phyloP scores from a whole-genome alignment of 768 basidiomycete species.

The Roridomyces roridus region DNA sequence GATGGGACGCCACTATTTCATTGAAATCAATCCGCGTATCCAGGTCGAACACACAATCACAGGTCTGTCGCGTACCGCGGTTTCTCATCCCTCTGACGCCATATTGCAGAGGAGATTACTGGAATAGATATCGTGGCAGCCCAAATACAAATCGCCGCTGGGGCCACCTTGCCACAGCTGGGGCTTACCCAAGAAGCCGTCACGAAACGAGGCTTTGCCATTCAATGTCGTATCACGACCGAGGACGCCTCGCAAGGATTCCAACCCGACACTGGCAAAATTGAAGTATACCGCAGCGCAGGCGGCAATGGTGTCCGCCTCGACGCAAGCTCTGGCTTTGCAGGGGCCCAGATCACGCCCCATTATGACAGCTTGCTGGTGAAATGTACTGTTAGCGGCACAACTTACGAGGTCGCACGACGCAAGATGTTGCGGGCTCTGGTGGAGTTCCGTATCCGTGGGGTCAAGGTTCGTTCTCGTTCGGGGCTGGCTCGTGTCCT shows the following conservation, averaged over 20 bases:
- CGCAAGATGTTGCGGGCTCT: slow-evolving; percentile 99
- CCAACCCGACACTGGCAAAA: slow-evolving; percentile 99
- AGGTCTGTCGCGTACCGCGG: slow-evolving; percentile 54
- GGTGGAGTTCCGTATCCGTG: slow-evolving; percentile 99
- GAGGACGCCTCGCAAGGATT: slow-evolving; percentile 92
- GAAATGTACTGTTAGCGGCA: slow-evolving; percentile 94
- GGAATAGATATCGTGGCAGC: slow-evolving; percentile 99
- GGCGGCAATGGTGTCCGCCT: slow-evolving; percentile 98
- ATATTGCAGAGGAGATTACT: slow-evolving; percentile 89
- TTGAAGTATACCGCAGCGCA: slow-evolving; percentile 98
- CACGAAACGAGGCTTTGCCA: slow-evolving; percentile 94
- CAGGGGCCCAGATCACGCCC: slow-evolving; percentile 99
- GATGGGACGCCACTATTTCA: slow-evolving; percentile 96
- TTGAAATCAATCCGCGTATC: slow-evolving; percentile 99
- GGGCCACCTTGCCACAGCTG: slow-evolving; percentile 92
- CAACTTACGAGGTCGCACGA: slow-evolving; percentile 97
- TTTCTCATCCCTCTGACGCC: slow-evolving; percentile 15
- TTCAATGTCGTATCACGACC: slow-evolving; percentile 98
- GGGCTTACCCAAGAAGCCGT: slow-evolving; percentile 96
- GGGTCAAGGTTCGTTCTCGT: slow-evolving; percentile 78
- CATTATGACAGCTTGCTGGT: slow-evolving; percentile 98
- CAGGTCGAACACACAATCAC: slow-evolving; percentile 99
- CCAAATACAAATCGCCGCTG: slow-evolving; percentile 99
- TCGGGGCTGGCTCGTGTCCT: background rate
- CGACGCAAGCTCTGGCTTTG: slow-evolving; percentile 96